phyloP scores from a whole-genome alignment of 164 flowering plant species.

The Nymphaea thermarum region DNA sequence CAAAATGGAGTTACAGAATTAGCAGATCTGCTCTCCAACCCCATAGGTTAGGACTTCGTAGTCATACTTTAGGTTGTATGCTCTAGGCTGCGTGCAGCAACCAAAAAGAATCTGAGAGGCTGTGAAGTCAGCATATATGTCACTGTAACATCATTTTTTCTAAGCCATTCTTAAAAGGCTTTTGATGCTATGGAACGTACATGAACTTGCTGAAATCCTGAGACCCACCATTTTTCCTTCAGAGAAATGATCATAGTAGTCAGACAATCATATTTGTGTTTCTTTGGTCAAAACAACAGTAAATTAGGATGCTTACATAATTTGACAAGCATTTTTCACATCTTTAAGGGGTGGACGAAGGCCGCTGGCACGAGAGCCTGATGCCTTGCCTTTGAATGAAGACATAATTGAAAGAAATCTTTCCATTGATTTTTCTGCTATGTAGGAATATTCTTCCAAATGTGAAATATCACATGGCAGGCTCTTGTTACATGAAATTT shows the following conservation, averaged over 20 bases:
- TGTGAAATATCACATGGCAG: conserved; percentile 86
- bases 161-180: too few species aligned
- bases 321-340: conserved; percentile 32
- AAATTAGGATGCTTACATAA: conserved; percentile 6
- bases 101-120: too few species aligned
- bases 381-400: conserved; percentile 42
- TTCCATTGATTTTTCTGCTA: conserved; percentile 85
- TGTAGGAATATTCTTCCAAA: conserved; percentile 48
- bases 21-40: too few species aligned
- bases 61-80: too few species aligned
- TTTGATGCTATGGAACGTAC: too few species aligned
- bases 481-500: conserved; percentile 25
- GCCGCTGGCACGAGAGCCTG: conserved; percentile 97
- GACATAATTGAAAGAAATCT: conserved; percentile 67
- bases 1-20: too few species aligned
- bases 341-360: conserved; percentile 92
- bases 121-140: too few species aligned
- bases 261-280: not conserved
- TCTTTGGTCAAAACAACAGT: not conserved
- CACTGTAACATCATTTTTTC: too few species aligned
- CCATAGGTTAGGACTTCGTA: too few species aligned
- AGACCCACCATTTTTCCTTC: not conserved
- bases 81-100: too few species aligned
- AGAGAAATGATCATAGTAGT: not conserved
- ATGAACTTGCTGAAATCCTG: too few species aligned